Percentiles rank a stretch among this genome's conserved stretches.
Evolutionary conservation across 352 stramenopile genomes (phyloP).

Genomic region (Globisporangium parvum): DNA sequence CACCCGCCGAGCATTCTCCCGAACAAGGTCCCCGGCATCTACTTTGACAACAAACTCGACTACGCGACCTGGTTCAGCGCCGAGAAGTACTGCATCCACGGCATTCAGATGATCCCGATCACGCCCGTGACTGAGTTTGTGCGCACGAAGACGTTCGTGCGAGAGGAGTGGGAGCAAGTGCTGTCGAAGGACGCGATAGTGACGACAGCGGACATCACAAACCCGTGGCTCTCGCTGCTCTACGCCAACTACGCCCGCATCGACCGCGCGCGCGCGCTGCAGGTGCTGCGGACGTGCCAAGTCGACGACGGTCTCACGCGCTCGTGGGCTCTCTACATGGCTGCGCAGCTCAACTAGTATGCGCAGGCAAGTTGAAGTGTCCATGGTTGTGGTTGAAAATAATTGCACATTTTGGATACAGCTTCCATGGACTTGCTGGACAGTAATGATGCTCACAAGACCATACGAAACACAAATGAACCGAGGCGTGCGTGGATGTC

Average conservation of each 20-base stretch:
- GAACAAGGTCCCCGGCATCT: slow-evolving; percentile 64
- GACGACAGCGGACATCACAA: slow-evolving; percentile 26
- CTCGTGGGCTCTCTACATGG: slow-evolving; percentile 78
- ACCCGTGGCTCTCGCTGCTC: slow-evolving; percentile 66
- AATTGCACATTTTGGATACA: too few relatives aligned
- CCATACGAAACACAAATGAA: background rate
- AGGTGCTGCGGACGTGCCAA: slow-evolving; percentile 44
- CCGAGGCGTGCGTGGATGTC: background rate
- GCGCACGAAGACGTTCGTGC: slow-evolving; percentile 24
- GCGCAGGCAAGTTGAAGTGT: too few relatives aligned
- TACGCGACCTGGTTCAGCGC: slow-evolving; percentile 74
- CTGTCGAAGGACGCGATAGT: slow-evolving; percentile 44
- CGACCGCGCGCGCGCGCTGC: slow-evolving; percentile 54
- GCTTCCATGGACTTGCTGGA: background rate
- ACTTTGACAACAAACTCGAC: slow-evolving; percentile 81
- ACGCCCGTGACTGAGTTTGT: slow-evolving; percentile 60
- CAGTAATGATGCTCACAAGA: background rate
- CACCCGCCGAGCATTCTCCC: slow-evolving; percentile 38
- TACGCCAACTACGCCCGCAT: slow-evolving; percentile 81
- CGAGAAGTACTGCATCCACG: slow-evolving; percentile 66
- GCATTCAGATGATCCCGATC: slow-evolving; percentile 76
- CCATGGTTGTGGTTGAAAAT: too few relatives aligned
- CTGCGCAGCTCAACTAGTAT: too few relatives aligned
- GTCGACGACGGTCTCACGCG: slow-evolving; percentile 73
- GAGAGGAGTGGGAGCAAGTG: slow-evolving; percentile 52